Evolutionary conservation across 2,329 filamentous ascomycete species (phyloP), one percentile per base, ranked within the genome.

Genomic region (Verticillium tricorpus): DNA sequence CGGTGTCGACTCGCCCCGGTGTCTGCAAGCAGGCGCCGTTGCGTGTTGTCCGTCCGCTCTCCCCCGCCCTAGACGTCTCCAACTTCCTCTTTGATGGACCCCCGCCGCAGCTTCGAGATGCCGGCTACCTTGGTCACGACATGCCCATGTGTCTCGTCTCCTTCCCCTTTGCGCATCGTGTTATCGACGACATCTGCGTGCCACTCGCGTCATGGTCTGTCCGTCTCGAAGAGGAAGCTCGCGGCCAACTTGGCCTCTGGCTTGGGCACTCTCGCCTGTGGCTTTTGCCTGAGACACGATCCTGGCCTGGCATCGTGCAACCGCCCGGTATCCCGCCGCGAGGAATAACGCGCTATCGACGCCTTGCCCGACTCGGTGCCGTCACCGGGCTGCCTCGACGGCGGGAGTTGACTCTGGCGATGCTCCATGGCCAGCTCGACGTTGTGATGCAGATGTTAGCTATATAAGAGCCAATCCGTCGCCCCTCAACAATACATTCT

Each of bases 141-240:
- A 63, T 64, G 52, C 61, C 61, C 59, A 61, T 57, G 63, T 63
- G 54, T 17, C 34, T 56, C 19, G 45, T 52, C 45, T 52, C 45
- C 45, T 52, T 52, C 45, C 45, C 45, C 19, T 52, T 52, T 52
- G 45, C 45, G 45, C 45, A 52, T 52, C 45, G 45, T 52, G 45
- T 52, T 80, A 97, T 96, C 68, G 85, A 86, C 71, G 85, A 87
- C 85, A 88, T 87, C 69, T 64, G 70, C 68, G 60, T 56, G 34
- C 54, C 54, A 56, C 54, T 32, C 54, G 54, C 54, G 54, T 31
- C 54, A 56, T 56, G 54, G 17, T 56, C 5, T 32, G 54, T 31
- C 28, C 17, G 28, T 56, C 54, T 56, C 25, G 54, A 56, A 52
- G 45, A 52, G 45, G 45, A 52, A 52, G 45, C 45, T 52, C 45